These are phyloP conservation scores for Eustoma russellianum DNA, from an alignment of 257 asterid genomes.

Conservation along the genomic window DNA sequence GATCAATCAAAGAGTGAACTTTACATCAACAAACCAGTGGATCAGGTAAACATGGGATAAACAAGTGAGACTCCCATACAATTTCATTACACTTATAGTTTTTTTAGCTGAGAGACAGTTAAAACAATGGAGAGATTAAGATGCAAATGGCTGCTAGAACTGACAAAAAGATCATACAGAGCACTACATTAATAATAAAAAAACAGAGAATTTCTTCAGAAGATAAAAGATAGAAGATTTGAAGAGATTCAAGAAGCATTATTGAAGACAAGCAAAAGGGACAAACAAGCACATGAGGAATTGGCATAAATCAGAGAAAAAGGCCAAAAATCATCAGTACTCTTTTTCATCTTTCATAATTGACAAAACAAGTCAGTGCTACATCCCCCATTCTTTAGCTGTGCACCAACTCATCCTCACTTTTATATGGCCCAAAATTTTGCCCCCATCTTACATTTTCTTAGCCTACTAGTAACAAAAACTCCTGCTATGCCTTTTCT, in stretches of 20 bases:
- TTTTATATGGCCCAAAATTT: constrained; percentile 22
- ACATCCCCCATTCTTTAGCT: constrained; percentile 11
- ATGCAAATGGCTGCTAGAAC: no score
- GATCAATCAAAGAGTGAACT: no score
- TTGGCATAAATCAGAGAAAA: constrained; percentile 16
- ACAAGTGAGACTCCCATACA: no score
- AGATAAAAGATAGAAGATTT: constrained; percentile 30
- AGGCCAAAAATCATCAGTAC: constrained; percentile 25
- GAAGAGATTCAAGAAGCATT: constrained; percentile 26
- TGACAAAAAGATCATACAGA: no score
- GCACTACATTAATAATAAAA: no score
- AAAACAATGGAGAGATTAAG: no score
- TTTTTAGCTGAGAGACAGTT: no score
- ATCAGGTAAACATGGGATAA: no score
- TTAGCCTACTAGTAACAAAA: constrained; percentile 11
- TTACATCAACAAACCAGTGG: no score
- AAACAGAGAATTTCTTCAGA: constrained; percentile 19
- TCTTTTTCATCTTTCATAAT: constrained; percentile 18
- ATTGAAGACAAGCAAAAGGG: constrained; percentile 36
- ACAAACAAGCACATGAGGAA: constrained; percentile 57
- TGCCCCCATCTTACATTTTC: constrained; percentile 18
- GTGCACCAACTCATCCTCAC: constrained; percentile 14
- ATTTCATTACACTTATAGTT: no score
- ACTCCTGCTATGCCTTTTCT: constrained; percentile 2
- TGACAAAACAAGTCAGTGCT: constrained; percentile 20